Conservation (phyloP, 208 protist genomes). For the Porcisia deanei region DNA sequence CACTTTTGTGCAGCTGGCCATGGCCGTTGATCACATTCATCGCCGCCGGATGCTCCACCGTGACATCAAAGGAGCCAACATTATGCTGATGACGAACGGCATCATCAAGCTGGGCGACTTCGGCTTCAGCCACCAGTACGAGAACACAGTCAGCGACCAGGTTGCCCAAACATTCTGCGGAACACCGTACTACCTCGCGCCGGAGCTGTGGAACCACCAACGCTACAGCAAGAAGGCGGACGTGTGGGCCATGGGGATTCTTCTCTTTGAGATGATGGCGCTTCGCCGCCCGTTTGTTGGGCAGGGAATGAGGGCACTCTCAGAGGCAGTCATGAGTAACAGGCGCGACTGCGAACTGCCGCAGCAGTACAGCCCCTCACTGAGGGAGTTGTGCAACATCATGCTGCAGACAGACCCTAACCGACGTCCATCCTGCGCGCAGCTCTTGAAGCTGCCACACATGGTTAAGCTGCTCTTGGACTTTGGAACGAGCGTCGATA, state of each 20-base stretch:
- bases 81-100: constrained; percentile 81
- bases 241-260: constrained; percentile 88
- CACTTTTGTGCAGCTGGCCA: constrained; percentile 80
- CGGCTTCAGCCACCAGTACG: constrained; percentile 82
- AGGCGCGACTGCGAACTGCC: constrained; percentile 66
- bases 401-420: constrained; percentile 66
- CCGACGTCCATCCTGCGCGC: constrained; percentile 43
- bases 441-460: constrained; percentile 57
- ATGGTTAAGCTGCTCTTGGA: constrained; percentile 60
- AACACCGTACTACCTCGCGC: constrained; percentile 92
- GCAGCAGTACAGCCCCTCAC: constrained; percentile 50
- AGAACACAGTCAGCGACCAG: constrained; percentile 73
- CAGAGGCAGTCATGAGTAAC: constrained; percentile 60
- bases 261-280: constrained; percentile 85
- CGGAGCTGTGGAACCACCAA: constrained; percentile 89
- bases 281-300: constrained; percentile 77
- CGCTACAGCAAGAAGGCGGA: constrained; percentile 93
- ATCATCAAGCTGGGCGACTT: constrained; percentile 89
- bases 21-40: constrained; percentile 88
- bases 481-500: constrained; percentile 54
- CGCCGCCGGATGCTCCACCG: constrained; percentile 83
- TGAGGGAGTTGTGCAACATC: constrained; percentile 59
- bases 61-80: constrained; percentile 89
- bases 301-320: constrained; percentile 68
- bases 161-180: constrained; percentile 86